Evolutionary conservation across 2,329 filamentous ascomycete genomes (phyloP).

Genomic region (Calonectria pseudoreteaudii): DNA sequence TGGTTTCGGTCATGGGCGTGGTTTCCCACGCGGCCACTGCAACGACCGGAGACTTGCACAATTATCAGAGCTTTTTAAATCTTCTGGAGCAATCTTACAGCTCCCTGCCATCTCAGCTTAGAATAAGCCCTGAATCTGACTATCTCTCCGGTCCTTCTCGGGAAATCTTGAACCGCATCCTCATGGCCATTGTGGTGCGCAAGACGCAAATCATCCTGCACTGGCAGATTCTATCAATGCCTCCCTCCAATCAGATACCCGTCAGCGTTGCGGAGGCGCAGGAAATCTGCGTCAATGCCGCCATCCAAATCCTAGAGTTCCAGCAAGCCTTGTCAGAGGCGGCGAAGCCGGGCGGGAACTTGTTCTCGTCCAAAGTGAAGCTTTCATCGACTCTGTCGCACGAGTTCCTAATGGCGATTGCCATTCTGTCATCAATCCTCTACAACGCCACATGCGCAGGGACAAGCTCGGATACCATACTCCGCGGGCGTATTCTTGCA

Average conservation of each 20-base stretch:
- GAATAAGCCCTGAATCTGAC: not conserved
- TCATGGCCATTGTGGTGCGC: not conserved
- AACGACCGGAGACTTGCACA: not conserved
- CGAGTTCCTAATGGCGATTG: not conserved
- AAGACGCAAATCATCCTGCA: not conserved
- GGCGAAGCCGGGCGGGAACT: not conserved
- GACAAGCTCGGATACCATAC: no score
- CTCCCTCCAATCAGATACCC: not conserved
- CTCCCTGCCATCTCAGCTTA: not conserved
- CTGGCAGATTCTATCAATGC: not conserved
- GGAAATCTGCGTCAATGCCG: not conserved
- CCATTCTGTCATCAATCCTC: not conserved
- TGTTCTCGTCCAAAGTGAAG: slow-evolving; percentile 1
- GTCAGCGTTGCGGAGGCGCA: not conserved
- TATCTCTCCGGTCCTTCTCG: not conserved
- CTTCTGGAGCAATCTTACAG: not conserved
- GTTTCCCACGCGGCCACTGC: not conserved
- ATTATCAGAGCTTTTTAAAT: not conserved
- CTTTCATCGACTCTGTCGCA: not conserved
- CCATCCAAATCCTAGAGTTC: not conserved
- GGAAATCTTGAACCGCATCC: not conserved
- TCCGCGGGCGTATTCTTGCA: not conserved
- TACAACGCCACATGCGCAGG: not conserved
- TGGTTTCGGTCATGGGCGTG: not conserved
- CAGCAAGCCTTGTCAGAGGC: not conserved